These are phyloP conservation scores for Calamus simplicifolius DNA, from an alignment of 176 grass and related monocot genomes.

Conservation along the genomic window DNA sequence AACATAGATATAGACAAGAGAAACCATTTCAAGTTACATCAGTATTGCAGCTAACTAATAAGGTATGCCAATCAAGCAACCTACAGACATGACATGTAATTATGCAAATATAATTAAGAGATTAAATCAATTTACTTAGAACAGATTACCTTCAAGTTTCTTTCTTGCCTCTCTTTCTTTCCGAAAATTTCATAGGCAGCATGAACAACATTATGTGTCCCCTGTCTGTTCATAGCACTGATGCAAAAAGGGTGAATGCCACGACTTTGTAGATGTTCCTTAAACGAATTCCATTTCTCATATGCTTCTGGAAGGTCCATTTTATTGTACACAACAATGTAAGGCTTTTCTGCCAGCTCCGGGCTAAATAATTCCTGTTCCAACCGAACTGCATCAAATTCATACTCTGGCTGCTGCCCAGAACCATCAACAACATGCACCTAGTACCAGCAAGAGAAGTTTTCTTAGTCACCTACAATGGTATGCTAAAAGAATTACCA, in stretches of 20 bases:
- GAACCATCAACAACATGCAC: conserved; percentile 94
- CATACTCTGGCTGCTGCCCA: conserved; percentile 78
- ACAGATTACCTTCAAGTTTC: conserved; percentile 46
- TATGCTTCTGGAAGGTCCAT: conserved; percentile 93
- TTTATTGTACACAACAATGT: conserved; percentile 86
- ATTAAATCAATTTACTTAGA: not conserved
- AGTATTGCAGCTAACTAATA: too few relatives aligned
- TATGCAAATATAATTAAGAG: too few relatives aligned
- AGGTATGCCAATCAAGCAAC: too few relatives aligned
- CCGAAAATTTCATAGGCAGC: conserved; percentile 63
- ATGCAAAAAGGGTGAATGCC: conserved; percentile 61
- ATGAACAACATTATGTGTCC: conserved; percentile 56
- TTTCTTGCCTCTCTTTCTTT: conserved; percentile 69
- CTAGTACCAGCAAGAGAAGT: conserved; percentile 30
- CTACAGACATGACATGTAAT: too few relatives aligned
- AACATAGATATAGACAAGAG: too few relatives aligned
- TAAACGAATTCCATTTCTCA: conserved; percentile 64
- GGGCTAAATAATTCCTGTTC: conserved; percentile 98
- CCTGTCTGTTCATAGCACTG: conserved; percentile 76
- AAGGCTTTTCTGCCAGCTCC: conserved; percentile 70
- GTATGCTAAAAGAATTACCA: not conserved
- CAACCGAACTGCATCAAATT: conserved; percentile 86
- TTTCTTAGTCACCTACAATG: not conserved
- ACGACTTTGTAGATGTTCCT: conserved; percentile 35
- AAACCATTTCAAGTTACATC: too few relatives aligned